Conservation (phyloP, 1,139 yeast genomes). For the Scheffersomyces titani region DNA sequence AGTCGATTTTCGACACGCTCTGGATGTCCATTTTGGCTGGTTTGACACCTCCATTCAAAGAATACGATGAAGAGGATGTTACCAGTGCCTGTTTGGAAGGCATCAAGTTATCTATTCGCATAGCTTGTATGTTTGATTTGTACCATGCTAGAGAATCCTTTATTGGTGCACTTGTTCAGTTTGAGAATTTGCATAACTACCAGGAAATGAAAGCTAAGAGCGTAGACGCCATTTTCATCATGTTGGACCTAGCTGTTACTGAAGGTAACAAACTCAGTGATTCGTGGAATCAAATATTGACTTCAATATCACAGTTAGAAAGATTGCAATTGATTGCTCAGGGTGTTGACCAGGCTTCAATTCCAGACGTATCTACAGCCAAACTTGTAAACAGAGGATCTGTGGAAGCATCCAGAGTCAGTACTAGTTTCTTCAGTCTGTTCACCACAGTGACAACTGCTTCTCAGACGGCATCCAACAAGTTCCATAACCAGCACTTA, state of each 20-base stretch:
- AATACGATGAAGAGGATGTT: slow-evolving; percentile 77
- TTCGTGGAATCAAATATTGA: slow-evolving; percentile 84
- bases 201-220: slow-evolving; percentile 80
- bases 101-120: slow-evolving; percentile 74
- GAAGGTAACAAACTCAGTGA: slow-evolving; percentile 71
- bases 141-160: slow-evolving; percentile 88
- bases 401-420: slow-evolving; percentile 48
- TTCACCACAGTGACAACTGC: slow-evolving; percentile 36
- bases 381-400: slow-evolving; percentile 62
- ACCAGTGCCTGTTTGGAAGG: slow-evolving; percentile 81
- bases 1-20: slow-evolving; percentile 86
- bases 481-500: slow-evolving; percentile 47
- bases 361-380: slow-evolving; percentile 85
- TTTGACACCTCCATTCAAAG: slow-evolving; percentile 89
- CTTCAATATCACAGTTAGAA: slow-evolving; percentile 87
- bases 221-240: slow-evolving; percentile 72
- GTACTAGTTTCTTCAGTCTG: slow-evolving; percentile 53
- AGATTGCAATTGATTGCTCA: slow-evolving; percentile 84
- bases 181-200: slow-evolving; percentile 75
- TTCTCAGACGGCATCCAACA: slow-evolving; percentile 44
- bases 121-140: slow-evolving; percentile 81
- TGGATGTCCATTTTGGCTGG: slow-evolving; percentile 99
- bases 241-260: slow-evolving; percentile 74
- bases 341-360: slow-evolving; percentile 80
- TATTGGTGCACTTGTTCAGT: slow-evolving; percentile 86